phyloP scores from a whole-genome alignment of 2,329 filamentous ascomycete genomes.

The Westerdykella ornata region DNA sequence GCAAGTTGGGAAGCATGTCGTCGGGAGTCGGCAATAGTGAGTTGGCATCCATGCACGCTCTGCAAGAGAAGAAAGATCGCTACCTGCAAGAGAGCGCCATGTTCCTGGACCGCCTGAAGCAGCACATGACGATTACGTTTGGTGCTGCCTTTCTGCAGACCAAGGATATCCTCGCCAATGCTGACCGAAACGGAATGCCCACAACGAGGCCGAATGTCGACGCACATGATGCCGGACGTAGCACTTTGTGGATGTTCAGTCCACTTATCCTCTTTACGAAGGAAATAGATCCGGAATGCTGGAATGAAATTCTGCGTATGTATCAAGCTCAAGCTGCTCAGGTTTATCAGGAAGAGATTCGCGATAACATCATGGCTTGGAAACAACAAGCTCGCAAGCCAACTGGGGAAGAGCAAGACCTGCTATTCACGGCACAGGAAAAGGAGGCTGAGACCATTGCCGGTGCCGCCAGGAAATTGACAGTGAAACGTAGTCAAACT shows the following conservation, averaged over 20 bases:
- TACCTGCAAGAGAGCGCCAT: constrained; percentile 68
- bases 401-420: constrained; percentile 68
- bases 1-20: constrained; percentile 30
- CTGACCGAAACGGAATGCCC: constrained; percentile 44
- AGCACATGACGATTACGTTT: constrained; percentile 77
- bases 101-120: constrained; percentile 73
- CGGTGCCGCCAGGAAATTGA: constrained; percentile 74
- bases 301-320: constrained; percentile 69
- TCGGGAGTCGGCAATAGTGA: constrained; percentile 66
- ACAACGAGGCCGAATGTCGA: constrained; percentile 57
- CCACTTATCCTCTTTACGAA: constrained; percentile 81
- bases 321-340: constrained; percentile 73
- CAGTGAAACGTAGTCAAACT: constrained; percentile 89
- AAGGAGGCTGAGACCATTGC: constrained; percentile 70
- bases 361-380: constrained; percentile 69
- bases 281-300: constrained; percentile 74
- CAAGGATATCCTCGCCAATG: constrained; percentile 50
- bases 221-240: constrained; percentile 65
- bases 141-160: constrained; percentile 66
- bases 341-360: constrained; percentile 76
- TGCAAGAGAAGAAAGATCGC: constrained; percentile 89
- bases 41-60: constrained; percentile 77
- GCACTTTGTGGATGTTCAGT: constrained; percentile 78
- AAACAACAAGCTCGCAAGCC: constrained; percentile 70
- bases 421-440: constrained; percentile 85